phyloP scores from a whole-genome alignment of 805 yeast genomes.

The Ogataea methylovora region DNA sequence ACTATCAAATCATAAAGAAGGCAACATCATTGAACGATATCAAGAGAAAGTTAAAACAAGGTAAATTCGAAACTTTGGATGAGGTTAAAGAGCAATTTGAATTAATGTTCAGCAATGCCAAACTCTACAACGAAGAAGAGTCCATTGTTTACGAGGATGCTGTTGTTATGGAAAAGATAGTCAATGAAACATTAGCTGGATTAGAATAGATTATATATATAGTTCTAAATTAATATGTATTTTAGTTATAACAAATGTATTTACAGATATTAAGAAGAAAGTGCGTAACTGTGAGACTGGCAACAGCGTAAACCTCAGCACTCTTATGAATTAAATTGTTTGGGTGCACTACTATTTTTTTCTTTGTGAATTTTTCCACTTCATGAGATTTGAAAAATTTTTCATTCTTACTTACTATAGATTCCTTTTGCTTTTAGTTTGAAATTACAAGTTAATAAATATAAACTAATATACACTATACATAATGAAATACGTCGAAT shows the following conservation, averaged over 20 bases:
- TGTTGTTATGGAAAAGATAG: conserved; percentile 30
- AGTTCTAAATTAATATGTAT: no score
- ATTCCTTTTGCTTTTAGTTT: not conserved
- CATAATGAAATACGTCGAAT: conserved; percentile 54
- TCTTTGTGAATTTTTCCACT: no score
- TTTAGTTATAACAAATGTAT: no score
- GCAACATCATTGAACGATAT: conserved; percentile 57
- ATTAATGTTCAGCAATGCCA: conserved; percentile 61
- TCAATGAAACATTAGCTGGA: conserved; percentile 14
- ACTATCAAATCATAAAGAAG: conserved; percentile 53
- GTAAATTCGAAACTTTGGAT: conserved; percentile 28
- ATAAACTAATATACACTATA: not conserved
- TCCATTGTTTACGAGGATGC: conserved; percentile 61
- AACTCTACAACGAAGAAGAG: conserved; percentile 60
- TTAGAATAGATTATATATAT: no score
- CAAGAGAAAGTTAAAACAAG: conserved; percentile 36
- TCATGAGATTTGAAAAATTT: conserved; percentile 1
- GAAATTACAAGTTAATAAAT: not conserved
- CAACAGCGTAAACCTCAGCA: no score
- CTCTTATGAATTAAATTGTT: no score
- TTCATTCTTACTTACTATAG: not conserved
- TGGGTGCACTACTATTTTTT: no score
- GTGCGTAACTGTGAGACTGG: no score
- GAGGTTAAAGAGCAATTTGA: conserved; percentile 44
- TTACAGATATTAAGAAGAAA: no score